Conservation (phyloP, 768 basidiomycete genomes). For the Agrocybe pediades region DNA sequence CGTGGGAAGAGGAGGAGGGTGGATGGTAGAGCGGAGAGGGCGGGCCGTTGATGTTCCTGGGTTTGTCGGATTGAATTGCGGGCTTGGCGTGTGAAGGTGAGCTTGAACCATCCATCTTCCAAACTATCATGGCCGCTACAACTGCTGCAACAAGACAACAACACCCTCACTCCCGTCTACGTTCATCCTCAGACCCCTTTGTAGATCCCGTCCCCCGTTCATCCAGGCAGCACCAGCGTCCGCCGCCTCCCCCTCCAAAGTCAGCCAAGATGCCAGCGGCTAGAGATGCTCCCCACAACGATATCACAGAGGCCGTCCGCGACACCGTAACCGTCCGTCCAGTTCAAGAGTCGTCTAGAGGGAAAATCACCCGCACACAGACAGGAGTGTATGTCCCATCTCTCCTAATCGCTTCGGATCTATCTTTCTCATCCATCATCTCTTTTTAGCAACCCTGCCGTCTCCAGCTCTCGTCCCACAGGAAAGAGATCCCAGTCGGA, state of each 20-base stretch:
- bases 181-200: slow-evolving; percentile 58
- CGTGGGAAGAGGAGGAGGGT: slow-evolving; percentile 1
- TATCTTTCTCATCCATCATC: slow-evolving; percentile 12
- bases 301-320: slow-evolving; percentile 64
- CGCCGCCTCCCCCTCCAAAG: slow-evolving; percentile 39
- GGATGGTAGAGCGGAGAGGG: background rate
- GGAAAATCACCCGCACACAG: slow-evolving; percentile 60
- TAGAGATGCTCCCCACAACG: slow-evolving; percentile 32
- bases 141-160: slow-evolving; percentile 22
- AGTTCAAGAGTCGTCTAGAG: slow-evolving; percentile 40
- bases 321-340: slow-evolving; percentile 60
- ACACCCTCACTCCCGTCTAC: slow-evolving; percentile 36
- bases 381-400: slow-evolving; percentile 49
- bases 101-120: slow-evolving; percentile 7
- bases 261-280: slow-evolving; percentile 34
- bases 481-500: slow-evolving; percentile 49
- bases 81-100: slow-evolving; percentile 34
- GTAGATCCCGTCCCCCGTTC: slow-evolving; percentile 34
- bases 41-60: no score
- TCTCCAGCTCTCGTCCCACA: slow-evolving; percentile 30
- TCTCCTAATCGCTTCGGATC: slow-evolving; percentile 9
- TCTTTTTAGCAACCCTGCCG: slow-evolving; percentile 19
- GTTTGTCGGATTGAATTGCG: slow-evolving; percentile 2
- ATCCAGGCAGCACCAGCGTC: slow-evolving; percentile 15
- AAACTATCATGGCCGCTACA: slow-evolving; percentile 35